Percentiles rank a stretch among this genome's conserved stretches.
phyloP scores from a whole-genome alignment of 2,329 filamentous ascomycete species.

The Penicillium concentricum region DNA sequence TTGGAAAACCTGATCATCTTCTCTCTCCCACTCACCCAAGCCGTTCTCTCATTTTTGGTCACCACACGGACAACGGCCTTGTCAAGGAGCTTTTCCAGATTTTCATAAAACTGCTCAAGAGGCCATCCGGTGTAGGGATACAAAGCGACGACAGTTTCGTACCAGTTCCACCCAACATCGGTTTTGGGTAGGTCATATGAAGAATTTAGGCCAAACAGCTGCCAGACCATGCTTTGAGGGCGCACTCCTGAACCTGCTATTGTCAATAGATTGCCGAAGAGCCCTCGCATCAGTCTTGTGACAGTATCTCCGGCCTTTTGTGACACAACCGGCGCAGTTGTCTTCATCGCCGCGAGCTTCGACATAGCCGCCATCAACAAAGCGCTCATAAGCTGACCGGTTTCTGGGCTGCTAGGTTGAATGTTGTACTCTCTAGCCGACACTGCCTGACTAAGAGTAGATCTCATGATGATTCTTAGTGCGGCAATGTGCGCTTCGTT shows the following conservation, averaged over 20 bases:
- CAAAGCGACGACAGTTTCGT: not conserved
- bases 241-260: slow-evolving; percentile 25
- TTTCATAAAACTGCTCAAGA: not conserved
- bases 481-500: not conserved
- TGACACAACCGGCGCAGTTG: not conserved
- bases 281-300: slow-evolving; percentile 28
- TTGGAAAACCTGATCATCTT: not conserved
- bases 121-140: not conserved
- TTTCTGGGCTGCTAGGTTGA: not conserved
- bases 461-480: not conserved
- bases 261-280: slow-evolving; percentile 29
- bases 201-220: not conserved
- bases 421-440: not conserved
- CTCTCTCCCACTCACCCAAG: not conserved
- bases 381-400: not conserved
- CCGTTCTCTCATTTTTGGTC: not conserved
- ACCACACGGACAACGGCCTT: not conserved
- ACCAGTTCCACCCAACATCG: not conserved
- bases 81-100: not conserved
- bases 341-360: slow-evolving; percentile 13
- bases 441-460: not conserved
- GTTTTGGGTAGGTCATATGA: not conserved
- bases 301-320: slow-evolving; percentile 15
- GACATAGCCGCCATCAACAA: slow-evolving; percentile 27
- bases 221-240: not conserved